Evolutionary conservation across 352 stramenopile species (phyloP), one percentile per base, ranked within the genome.

Genomic region (Globisporangium camurandrum): DNA sequence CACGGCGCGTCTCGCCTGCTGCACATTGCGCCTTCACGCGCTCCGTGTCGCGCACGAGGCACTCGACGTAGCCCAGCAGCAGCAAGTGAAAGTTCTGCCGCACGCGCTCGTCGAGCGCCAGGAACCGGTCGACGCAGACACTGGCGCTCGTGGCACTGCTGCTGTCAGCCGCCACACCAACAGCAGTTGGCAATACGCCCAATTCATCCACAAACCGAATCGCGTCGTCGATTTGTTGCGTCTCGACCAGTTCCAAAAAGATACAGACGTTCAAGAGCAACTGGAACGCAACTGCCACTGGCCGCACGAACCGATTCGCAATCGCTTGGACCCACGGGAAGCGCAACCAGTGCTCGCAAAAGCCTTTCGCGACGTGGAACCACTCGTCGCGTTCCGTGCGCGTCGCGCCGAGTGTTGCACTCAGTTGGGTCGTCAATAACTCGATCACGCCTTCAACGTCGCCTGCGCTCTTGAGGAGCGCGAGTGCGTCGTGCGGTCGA

Each of bases 261-360:
- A 93, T 87, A 41, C 77, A 86, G 42, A 91, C 67, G 63, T 93
- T 93, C 54, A 93, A 57, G 22, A 93, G 66, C 41, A 79, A 89
- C 69, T 93, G 79, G 69, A 93, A 91, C 20, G 83, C 77, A 36
- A 88, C 68, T 8, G 83, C 80, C 0, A 71, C 70, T 7, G 69
- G 74, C 30, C 79, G 77, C 6, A 76, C 79, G 54, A 85, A 75
- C 42, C 76, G 71, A 58, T 87, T 89, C 2, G 77, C 77, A 51
- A 93, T 68, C 0, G 61, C 59, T 42, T 88, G 75, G 20, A 88
- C 83, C 83, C 83, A 93, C 10, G 83, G 76, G 54, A 87, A 87
- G 19, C 80, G 77, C 72, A 93, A 86, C 83, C 83, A 93, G 53
- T 87, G 80, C 47, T 93, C 79, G 9, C 79, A 77, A 66, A 93